These are phyloP conservation scores for Lactarius tabidus DNA, from an alignment of 768 basidiomycete genomes.

Conservation along the genomic window DNA sequence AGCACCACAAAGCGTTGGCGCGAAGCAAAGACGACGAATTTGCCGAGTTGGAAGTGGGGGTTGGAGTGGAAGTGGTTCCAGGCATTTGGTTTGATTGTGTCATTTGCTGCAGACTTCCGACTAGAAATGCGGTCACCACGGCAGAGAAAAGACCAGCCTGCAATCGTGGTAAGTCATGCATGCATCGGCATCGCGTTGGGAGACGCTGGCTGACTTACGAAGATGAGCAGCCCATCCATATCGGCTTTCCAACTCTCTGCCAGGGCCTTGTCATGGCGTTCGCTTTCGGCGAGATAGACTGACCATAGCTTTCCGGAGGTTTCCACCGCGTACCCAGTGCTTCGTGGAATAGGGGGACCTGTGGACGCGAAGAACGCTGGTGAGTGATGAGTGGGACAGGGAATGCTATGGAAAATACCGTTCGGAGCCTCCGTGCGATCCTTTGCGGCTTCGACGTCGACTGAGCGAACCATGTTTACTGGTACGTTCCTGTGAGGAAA, in stretches of 20 bases:
- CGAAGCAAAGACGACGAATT: neutral
- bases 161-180: neutral
- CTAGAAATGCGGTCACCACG: slow-evolving; percentile 25
- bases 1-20: slow-evolving; percentile 16
- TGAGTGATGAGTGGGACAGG: neutral
- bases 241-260: slow-evolving; percentile 21
- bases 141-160: slow-evolving; percentile 29
- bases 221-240: slow-evolving; percentile 20
- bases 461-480: neutral
- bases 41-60: neutral
- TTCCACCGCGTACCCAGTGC: neutral
- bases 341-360: neutral
- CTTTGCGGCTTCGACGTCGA: neutral
- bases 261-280: slow-evolving; percentile 11
- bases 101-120: slow-evolving; percentile 22
- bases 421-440: neutral
- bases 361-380: neutral
- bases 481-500: neutral
- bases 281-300: slow-evolving; percentile 10
- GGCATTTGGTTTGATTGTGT: slow-evolving; percentile 11
- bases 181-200: neutral
- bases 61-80: neutral
- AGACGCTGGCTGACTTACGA: slow-evolving; percentile 11
- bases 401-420: neutral
- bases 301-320: slow-evolving; percentile 17